A percentile compares a stretch with the other conserved stretches of the same genome.
phyloP scores from a whole-genome alignment of 371 early-diverging fungal species.

The Encephalitozoon romaleae region DNA sequence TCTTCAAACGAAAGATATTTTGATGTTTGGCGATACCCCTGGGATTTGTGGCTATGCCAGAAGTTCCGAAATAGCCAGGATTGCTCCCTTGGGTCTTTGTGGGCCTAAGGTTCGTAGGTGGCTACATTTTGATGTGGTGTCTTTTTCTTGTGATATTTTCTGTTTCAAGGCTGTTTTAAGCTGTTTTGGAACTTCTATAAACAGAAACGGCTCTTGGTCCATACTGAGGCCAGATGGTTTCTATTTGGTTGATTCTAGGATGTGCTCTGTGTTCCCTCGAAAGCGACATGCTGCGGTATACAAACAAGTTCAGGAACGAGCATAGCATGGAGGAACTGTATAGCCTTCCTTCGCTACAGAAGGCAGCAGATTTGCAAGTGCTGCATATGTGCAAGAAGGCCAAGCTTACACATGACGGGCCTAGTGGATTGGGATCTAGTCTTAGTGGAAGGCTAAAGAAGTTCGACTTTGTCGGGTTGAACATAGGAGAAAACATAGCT shows the following conservation, averaged over 20 bases:
- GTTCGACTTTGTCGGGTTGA: constrained; percentile 45
- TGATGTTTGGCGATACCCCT: neutral
- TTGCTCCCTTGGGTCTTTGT: neutral
- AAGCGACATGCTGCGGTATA: constrained; percentile 38
- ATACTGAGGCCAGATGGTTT: neutral
- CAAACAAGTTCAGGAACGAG: constrained; percentile 52
- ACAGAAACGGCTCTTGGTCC: neutral
- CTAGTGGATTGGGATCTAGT: neutral
- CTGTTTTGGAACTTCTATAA: constrained; percentile 1
- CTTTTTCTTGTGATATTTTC: neutral
- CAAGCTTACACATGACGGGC: constrained; percentile 43
- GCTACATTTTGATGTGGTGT: constrained; percentile 10
- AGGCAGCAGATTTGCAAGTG: constrained; percentile 49
- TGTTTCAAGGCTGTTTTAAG: constrained; percentile 8
- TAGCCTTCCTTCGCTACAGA: constrained; percentile 1
- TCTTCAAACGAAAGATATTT: neutral
- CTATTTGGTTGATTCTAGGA: constrained; percentile 9
- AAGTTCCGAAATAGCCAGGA: neutral
- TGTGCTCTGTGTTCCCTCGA: neutral
- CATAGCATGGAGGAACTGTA: constrained; percentile 35
- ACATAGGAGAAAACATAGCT: constrained; percentile 60
- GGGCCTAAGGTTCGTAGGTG: neutral
- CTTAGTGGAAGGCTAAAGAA: constrained; percentile 28
- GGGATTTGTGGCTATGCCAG: neutral
- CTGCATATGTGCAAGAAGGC: constrained; percentile 42